These are phyloP conservation scores for Paecilomyces dactylethromorphus DNA, from an alignment of 2,329 filamentous ascomycete genomes.

Conservation along the genomic window DNA sequence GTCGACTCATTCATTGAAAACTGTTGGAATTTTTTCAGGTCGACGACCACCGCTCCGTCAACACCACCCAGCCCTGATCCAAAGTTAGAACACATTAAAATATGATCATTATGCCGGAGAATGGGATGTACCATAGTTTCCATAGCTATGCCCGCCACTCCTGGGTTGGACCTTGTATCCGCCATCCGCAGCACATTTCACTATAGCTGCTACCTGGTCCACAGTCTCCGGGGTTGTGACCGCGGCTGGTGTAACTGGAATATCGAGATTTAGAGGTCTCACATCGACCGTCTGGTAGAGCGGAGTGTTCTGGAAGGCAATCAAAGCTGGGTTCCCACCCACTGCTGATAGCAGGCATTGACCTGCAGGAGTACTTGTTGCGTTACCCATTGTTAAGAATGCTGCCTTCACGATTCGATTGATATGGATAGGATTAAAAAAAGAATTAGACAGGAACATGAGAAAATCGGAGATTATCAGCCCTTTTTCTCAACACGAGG, in stretches of 20 bases:
- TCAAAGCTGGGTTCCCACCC: slow-evolving; percentile 5
- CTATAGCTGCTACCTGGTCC: slow-evolving; percentile 38
- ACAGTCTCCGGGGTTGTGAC: slow-evolving; percentile 27
- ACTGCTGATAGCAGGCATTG: slow-evolving; percentile 8
- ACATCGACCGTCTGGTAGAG: slow-evolving; percentile 10
- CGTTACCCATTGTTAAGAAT: slow-evolving; percentile 3
- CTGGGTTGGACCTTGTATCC: slow-evolving; percentile 45
- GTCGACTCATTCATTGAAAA: slow-evolving; percentile 25
- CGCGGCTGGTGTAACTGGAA: slow-evolving; percentile 23
- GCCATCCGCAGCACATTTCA: slow-evolving; percentile 39
- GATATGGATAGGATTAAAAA: background rate
- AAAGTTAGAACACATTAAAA: background rate
- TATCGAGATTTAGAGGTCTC: slow-evolving; percentile 25
- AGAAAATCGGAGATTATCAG: background rate
- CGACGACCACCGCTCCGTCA: slow-evolving; percentile 18
- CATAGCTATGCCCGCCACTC: slow-evolving; percentile 51
- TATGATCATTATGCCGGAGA: background rate
- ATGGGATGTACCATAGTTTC: slow-evolving; percentile 37
- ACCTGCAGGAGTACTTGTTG: slow-evolving; percentile 5
- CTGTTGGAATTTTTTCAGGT: slow-evolving; percentile 9
- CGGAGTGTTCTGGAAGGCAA: slow-evolving; percentile 5
- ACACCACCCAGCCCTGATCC: slow-evolving; percentile 25
- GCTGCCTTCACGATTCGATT: background rate
- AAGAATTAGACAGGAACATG: background rate
- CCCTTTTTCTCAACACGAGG: background rate